phyloP scores from a whole-genome alignment of 306 rosid species.

The Prunus campanulata region DNA sequence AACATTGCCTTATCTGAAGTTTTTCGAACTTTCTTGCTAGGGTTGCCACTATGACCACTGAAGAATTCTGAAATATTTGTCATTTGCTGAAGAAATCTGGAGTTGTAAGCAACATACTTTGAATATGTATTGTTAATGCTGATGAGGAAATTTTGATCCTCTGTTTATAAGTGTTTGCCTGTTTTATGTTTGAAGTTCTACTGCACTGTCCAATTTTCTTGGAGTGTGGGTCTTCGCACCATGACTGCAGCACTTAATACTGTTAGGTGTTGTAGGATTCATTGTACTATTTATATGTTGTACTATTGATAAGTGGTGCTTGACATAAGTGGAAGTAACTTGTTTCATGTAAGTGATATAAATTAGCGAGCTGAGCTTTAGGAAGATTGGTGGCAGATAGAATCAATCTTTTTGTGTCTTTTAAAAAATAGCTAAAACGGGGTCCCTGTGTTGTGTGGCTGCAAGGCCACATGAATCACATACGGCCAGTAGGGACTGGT shows the following conservation, averaged over 20 bases:
- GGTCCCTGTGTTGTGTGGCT: conserved; percentile 99
- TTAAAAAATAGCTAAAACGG: conserved; percentile 85
- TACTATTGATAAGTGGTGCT: neutral
- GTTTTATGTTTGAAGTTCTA: conserved; percentile 1
- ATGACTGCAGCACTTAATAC: neutral
- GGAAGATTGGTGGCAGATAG: conserved; percentile 35
- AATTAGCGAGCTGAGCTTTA: conserved; percentile 10
- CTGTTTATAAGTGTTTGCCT: neutral
- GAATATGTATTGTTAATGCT: neutral
- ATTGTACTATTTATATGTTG: neutral
- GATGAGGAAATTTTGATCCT: conserved; percentile 1
- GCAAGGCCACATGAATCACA: conserved; percentile 97
- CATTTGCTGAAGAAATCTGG: conserved; percentile 11
- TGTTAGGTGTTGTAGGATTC: neutral
- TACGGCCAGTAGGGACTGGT: conserved; percentile 89
- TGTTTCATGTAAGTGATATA: conserved; percentile 8
- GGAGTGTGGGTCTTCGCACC: neutral
- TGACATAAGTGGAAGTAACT: conserved; percentile 12
- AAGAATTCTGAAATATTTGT: conserved; percentile 4
- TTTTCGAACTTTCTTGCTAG: neutral
- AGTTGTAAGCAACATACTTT: neutral
- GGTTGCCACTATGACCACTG: neutral
- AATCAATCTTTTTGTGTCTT: conserved; percentile 30
- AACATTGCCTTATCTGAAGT: neutral
- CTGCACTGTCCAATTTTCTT: neutral